These are phyloP conservation scores for Verticillium nonalfalfae DNA, from an alignment of 2,329 filamentous ascomycete species.

Conservation along the genomic window DNA sequence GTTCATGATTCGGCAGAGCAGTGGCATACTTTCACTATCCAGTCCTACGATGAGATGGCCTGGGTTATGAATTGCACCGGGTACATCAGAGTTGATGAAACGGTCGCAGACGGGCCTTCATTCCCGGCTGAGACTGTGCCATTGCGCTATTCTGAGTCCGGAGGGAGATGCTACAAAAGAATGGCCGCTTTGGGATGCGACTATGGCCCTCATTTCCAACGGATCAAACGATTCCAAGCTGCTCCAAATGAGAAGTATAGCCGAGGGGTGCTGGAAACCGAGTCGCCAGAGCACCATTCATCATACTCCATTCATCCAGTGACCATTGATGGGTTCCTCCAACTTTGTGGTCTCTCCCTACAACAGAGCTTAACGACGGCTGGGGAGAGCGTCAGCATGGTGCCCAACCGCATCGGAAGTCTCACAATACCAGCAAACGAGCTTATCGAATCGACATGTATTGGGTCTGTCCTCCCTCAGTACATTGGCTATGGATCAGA, in stretches of 20 bases:
- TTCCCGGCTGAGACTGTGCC: too few relatives aligned
- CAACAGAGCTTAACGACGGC: not conserved
- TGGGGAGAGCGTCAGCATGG: not conserved
- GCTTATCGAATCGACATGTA: not conserved
- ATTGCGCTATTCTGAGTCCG: not conserved
- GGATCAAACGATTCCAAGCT: not conserved
- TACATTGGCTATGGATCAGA: not conserved
- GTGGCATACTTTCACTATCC: constrained; percentile 4
- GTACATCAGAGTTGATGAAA: not conserved
- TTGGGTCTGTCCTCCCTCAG: not conserved
- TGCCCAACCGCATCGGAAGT: not conserved
- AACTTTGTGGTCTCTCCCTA: not conserved
- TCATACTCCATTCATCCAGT: constrained; percentile 2
- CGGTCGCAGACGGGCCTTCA: too few relatives aligned
- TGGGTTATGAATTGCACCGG: constrained; percentile 2
- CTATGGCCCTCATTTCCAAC: constrained; percentile 3
- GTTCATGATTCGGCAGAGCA: not conserved
- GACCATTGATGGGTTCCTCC: not conserved
- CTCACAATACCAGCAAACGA: not conserved
- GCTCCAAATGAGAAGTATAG: not conserved
- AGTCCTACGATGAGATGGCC: not conserved
- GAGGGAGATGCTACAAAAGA: not conserved
- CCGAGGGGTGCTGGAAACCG: not conserved
- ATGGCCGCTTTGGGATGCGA: not conserved
- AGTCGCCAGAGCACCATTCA: not conserved